phyloP scores from a whole-genome alignment of 1,284 basidiomycete species.

The Phellinidium pouzarii region DNA sequence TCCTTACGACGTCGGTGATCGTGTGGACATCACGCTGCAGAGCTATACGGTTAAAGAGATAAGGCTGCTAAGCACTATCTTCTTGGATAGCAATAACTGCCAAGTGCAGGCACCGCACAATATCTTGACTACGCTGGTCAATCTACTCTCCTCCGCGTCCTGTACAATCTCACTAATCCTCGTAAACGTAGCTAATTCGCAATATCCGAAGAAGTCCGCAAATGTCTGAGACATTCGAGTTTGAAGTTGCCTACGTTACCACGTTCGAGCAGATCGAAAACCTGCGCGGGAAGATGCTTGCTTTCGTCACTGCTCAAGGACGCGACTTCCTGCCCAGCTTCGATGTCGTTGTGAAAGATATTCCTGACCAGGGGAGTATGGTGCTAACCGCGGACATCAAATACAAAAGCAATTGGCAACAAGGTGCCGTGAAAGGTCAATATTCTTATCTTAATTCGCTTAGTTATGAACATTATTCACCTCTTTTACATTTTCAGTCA shows the following conservation, averaged over 20 bases:
- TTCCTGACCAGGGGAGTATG: conserved; percentile 79
- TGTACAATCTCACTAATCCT: neutral
- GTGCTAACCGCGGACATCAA: conserved; percentile 77
- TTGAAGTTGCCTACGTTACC: conserved; percentile 78
- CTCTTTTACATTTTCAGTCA: conserved; percentile 34
- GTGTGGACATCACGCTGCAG: conserved; percentile 48
- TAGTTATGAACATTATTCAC: conserved; percentile 3
- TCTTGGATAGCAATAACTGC: conserved; percentile 55
- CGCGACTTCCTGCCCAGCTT: conserved; percentile 72
- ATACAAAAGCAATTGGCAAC: conserved; percentile 89
- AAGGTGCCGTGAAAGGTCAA: conserved; percentile 65
- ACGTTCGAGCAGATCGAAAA: conserved; percentile 79
- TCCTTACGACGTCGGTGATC: conserved; percentile 87
- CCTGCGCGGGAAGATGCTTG: conserved; percentile 76
- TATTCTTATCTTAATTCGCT: conserved; percentile 1
- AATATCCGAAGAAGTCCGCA: conserved; percentile 69
- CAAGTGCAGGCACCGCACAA: conserved; percentile 66
- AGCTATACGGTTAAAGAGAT: conserved; percentile 85
- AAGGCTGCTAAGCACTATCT: conserved; percentile 72
- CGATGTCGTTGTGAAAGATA: conserved; percentile 68
- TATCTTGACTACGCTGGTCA: conserved; percentile 59
- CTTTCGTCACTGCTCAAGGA: conserved; percentile 64
- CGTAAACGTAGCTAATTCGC: conserved; percentile 51
- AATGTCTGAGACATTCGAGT: conserved; percentile 74
- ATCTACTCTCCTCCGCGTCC: conserved; percentile 21